A percentile compares a stretch with the other conserved stretches of the same genome.
Conservation (phyloP, 345 rosid genomes). For the Camelina laxa region DNA sequence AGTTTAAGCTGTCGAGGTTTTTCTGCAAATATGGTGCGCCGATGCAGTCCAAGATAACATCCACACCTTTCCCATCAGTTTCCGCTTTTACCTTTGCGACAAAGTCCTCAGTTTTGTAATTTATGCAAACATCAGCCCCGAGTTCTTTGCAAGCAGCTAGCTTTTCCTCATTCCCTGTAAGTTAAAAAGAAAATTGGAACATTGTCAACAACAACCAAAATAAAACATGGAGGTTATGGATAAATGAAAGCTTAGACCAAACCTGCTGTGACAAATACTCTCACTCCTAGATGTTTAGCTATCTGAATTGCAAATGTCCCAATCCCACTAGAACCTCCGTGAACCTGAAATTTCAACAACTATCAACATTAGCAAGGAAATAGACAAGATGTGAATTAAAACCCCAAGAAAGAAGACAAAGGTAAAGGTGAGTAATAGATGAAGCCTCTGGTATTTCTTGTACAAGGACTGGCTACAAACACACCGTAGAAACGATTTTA, state of each 20-base stretch:
- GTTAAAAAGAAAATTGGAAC: conserved; percentile 15
- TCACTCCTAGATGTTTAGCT: conserved; percentile 67
- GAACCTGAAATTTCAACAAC: conserved; percentile 56
- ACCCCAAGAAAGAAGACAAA: not conserved
- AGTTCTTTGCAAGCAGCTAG: conserved; percentile 82
- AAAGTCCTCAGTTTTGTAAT: conserved; percentile 91
- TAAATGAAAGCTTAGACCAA: conserved; percentile 23
- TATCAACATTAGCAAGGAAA: conserved; percentile 17
- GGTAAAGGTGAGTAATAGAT: not conserved
- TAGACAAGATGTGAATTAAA: not conserved
- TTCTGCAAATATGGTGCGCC: conserved; percentile 84
- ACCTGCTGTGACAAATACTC: conserved; percentile 93
- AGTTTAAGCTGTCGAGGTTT: conserved; percentile 76
- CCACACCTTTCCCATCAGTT: conserved; percentile 91
- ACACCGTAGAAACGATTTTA: not conserved
- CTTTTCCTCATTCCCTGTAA: conserved; percentile 76
- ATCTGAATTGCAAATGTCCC: conserved; percentile 94
- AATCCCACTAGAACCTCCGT: conserved; percentile 95
- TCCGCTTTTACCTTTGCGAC: conserved; percentile 78
- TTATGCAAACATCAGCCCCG: conserved; percentile 88
- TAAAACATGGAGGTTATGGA: not conserved
- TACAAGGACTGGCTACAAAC: not conserved
- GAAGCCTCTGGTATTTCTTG: not conserved
- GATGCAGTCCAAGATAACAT: conserved; percentile 80
- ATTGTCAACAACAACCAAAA: not conserved